Percentiles rank a stretch among this genome's conserved stretches.
Conservation (phyloP, 805 yeast genomes). For the Candida gorgasii region DNA sequence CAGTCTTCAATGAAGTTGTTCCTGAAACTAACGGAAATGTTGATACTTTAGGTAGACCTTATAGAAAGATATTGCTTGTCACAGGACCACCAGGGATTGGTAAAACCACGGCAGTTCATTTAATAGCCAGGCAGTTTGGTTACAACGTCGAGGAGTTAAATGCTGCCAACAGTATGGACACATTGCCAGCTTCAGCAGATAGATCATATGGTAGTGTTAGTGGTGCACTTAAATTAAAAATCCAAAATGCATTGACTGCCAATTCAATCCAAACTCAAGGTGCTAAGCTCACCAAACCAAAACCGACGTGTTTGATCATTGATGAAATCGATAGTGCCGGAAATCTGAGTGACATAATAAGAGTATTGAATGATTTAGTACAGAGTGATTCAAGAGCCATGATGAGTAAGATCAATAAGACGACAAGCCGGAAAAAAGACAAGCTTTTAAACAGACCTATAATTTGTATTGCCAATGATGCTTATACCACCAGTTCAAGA, state of each 20-base stretch:
- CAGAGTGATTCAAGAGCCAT: slow-evolving; percentile 58
- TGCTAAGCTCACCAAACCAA: slow-evolving; percentile 19
- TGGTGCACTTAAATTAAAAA: slow-evolving; percentile 34
- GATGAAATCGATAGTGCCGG: slow-evolving; percentile 76
- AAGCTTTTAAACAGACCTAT: slow-evolving; percentile 73
- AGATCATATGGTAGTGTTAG: slow-evolving; percentile 21
- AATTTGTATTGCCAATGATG: slow-evolving; percentile 88
- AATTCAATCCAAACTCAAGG: slow-evolving; percentile 63
- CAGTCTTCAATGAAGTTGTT: slow-evolving; percentile 28
- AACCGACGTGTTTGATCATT: slow-evolving; percentile 78
- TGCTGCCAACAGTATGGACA: slow-evolving; percentile 55
- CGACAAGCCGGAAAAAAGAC: slow-evolving; percentile 21
- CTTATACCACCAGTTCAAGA: slow-evolving; percentile 50
- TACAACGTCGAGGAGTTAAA: slow-evolving; percentile 81
- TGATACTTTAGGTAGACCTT: slow-evolving; percentile 39
- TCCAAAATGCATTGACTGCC: slow-evolving; percentile 57
- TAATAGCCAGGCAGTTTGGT: slow-evolving; percentile 79
- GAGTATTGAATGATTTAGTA: slow-evolving; percentile 59
- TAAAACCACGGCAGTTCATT: slow-evolving; percentile 85
- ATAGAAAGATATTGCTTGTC: slow-evolving; percentile 63
- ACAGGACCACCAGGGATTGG: slow-evolving; percentile 96
- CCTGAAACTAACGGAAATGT: slow-evolving; percentile 8
- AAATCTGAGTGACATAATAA: slow-evolving; percentile 39
- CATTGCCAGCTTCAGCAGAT: slow-evolving; percentile 25
- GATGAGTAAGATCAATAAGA: slow-evolving; percentile 15